These are phyloP conservation scores for Pterocarpus santalinus DNA, from an alignment of 306 rosid species.

Conservation along the genomic window DNA sequence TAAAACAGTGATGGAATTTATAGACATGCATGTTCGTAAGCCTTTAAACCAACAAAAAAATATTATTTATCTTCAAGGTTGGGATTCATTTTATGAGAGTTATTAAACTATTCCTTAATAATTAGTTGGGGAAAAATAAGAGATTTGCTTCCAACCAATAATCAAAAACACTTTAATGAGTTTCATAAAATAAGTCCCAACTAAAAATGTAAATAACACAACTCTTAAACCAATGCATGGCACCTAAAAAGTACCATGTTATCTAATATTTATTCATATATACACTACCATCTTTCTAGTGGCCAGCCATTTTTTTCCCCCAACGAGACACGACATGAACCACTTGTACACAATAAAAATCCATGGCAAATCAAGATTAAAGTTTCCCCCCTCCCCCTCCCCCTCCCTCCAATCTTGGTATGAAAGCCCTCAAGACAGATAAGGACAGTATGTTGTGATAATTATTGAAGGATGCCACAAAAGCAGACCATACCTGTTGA, in stretches of 20 bases:
- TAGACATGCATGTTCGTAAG: not conserved
- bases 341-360: not conserved
- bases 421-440: constrained; percentile 10
- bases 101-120: too few relatives aligned
- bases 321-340: not conserved
- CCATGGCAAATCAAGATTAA: constrained; percentile 33
- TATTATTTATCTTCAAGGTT: too few relatives aligned
- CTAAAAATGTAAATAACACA: too few relatives aligned
- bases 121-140: too few relatives aligned
- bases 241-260: constrained; percentile 5
- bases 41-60: not conserved
- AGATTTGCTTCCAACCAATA: too few relatives aligned
- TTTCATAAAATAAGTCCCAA: too few relatives aligned
- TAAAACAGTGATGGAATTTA: constrained; percentile 4
- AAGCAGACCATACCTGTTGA: constrained; percentile 44
- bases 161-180: too few relatives aligned
- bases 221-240: constrained; percentile 17
- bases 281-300: not conserved
- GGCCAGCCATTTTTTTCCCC: not conserved
- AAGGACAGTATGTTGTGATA: not conserved
- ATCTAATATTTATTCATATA: not conserved
- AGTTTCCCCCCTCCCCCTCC: not conserved
- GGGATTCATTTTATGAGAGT: too few relatives aligned
- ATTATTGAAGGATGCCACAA: constrained; percentile 40
- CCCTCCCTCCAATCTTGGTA: constrained; percentile 5